Base-by-base conservation (phyloP, 129 eudicot genomes). In the Flaveria bidentis region DNA sequence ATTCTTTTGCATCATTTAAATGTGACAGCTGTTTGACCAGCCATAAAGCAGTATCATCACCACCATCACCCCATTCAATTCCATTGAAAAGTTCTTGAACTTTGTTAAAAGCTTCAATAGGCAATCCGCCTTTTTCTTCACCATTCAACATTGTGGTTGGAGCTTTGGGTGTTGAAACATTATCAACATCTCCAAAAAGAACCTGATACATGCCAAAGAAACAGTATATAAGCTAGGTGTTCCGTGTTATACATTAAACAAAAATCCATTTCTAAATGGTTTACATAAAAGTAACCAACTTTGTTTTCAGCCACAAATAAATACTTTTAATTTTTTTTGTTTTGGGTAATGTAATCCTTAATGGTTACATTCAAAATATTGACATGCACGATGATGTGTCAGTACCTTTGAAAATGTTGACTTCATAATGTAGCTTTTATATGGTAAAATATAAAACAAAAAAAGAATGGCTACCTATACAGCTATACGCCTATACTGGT, bases 81-180 rank as follows among this genome's bases (percentile, higher is more conserved):
- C 96, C 99, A 80, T 77, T 86, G 69, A 95, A 95, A 71, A 95
- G 91, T 81, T 95, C 99, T 78, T 95, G 99, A 83, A 95, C 99
- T 88, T 85, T 87, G 61, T 96, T 89, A 79, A 95, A 95, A 69
- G 99, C 99, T 84, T 95, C 99, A 77, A 95, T 87, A 60, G 99
- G 99, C 81, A 95, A 72, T 56, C 99, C 99, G 65, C 97, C 99
- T 78, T 75, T 87, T 82, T 91, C 99, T 78, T 95, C 99, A 18
- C 96, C 94, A 69, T 91, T 87, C 72, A 95, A 82, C 75, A 87
- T 83, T 28, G 89, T 45, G 9, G 91, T 90, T 74, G 92, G 96
- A 74, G 88, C 82, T 88, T 87, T 88, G 64, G 85, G 84, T 33
- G 92, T 85, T 72, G 89, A 82, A 52, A 88, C 79, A 82, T 77